Conservation (phyloP, 2,329 filamentous ascomycete genomes). For the Exophiala sp. region DNA sequence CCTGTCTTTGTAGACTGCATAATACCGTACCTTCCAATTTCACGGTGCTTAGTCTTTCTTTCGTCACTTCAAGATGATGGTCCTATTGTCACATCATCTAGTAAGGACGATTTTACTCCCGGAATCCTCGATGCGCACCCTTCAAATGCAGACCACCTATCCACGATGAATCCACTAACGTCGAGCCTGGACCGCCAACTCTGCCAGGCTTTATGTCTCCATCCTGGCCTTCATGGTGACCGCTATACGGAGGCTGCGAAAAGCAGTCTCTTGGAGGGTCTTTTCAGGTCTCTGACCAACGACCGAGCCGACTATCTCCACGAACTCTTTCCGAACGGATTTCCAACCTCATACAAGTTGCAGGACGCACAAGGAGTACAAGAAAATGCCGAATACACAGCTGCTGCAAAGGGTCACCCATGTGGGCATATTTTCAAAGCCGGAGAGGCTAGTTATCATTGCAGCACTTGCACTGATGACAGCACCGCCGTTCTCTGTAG, state of each 20-base stretch:
- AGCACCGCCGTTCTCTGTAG: constrained; percentile 95
- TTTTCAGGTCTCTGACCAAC: constrained; percentile 84
- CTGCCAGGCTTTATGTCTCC: constrained; percentile 73
- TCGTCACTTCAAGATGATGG: too few relatives aligned
- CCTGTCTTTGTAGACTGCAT: too few relatives aligned
- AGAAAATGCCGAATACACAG: constrained; percentile 91
- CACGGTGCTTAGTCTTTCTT: too few relatives aligned
- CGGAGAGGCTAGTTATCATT: constrained; percentile 90
- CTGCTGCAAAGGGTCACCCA: constrained; percentile 83
- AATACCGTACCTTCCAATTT: too few relatives aligned
- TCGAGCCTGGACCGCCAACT: constrained; percentile 70
- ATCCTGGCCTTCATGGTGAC: constrained; percentile 70
- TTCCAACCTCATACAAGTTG: constrained; percentile 67
- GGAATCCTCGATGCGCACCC: neutral
- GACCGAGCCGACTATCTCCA: constrained; percentile 70
- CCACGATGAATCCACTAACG: constrained; percentile 39
- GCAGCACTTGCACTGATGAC: constrained; percentile 89
- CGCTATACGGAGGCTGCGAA: constrained; percentile 71
- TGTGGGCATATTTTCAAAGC: constrained; percentile 97
- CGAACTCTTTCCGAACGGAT: constrained; percentile 77
- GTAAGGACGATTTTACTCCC: too few relatives aligned
- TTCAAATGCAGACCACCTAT: constrained; percentile 15
- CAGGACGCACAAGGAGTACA: constrained; percentile 85
- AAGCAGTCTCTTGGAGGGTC: constrained; percentile 67
- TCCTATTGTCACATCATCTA: too few relatives aligned